Evolutionary conservation across 768 basidiomycete species (phyloP).

Genomic region (Royoungia palumana): DNA sequence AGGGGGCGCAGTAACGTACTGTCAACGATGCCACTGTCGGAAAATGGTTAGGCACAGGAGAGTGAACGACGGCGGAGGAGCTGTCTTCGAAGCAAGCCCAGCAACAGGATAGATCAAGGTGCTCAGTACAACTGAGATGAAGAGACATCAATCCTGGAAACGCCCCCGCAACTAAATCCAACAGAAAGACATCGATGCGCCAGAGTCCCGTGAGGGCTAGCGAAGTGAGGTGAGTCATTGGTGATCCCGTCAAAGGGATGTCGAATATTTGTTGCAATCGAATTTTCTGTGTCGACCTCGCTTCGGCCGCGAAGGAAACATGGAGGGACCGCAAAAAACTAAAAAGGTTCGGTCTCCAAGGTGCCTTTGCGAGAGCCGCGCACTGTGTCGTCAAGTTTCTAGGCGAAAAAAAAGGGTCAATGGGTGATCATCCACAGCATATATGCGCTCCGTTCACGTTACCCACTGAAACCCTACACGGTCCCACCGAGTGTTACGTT

Average conservation of each 20-base stretch:
- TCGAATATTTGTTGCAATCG: slow-evolving; percentile 34
- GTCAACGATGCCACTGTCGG: slow-evolving; percentile 42
- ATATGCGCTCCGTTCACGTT: slow-evolving; percentile 38
- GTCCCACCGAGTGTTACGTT: slow-evolving; percentile 9
- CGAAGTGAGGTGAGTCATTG: slow-evolving; percentile 38
- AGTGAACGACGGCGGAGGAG: slow-evolving; percentile 51
- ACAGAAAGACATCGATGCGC: slow-evolving; percentile 48
- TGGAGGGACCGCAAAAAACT: slow-evolving; percentile 37
- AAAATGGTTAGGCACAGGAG: slow-evolving; percentile 57
- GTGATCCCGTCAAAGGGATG: slow-evolving; percentile 23
- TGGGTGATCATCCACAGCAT: slow-evolving; percentile 1
- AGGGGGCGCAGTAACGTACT: slow-evolving; percentile 39
- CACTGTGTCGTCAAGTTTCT: slow-evolving; percentile 22
- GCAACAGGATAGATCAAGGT: slow-evolving; percentile 57
- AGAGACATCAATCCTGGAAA: slow-evolving; percentile 49
- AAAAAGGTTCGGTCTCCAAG: slow-evolving; percentile 31
- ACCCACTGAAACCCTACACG: slow-evolving; percentile 42
- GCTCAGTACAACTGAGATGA: slow-evolving; percentile 56
- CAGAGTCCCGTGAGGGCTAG: slow-evolving; percentile 55
- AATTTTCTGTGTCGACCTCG: slow-evolving; percentile 42
- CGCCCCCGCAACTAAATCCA: slow-evolving; percentile 42
- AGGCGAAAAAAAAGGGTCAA: background rate
- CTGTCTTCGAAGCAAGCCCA: slow-evolving; percentile 65
- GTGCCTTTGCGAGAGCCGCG: slow-evolving; percentile 16
- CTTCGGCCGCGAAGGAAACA: slow-evolving; percentile 43